Conservation (phyloP, 2,329 filamentous ascomycete species). For the Aspergillus fumigatus region DNA sequence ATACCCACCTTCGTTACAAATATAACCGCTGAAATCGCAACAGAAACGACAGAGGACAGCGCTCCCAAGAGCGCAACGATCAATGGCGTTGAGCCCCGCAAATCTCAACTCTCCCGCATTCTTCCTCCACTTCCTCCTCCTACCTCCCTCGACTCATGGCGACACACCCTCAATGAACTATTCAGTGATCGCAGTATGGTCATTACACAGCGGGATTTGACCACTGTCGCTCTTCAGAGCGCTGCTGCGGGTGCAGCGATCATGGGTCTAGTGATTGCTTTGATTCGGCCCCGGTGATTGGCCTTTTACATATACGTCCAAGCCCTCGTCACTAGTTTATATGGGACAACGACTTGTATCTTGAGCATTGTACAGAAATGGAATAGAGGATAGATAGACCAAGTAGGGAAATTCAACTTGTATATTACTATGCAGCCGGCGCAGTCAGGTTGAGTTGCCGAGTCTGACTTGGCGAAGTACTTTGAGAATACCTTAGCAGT, state of each 20-base stretch:
- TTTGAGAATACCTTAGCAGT: not conserved
- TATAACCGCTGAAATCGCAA: not conserved
- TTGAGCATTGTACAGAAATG: constrained; percentile 1
- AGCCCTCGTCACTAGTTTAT: not conserved
- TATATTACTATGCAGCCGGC: not conserved
- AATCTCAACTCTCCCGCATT: constrained; percentile 21
- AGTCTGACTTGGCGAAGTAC: not conserved
- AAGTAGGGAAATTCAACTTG: not conserved
- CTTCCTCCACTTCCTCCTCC: constrained; percentile 14
- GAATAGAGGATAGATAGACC: not conserved
- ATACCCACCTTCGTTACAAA: not conserved
- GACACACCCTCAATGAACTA: constrained; percentile 51
- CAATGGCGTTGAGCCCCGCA: constrained; percentile 14
- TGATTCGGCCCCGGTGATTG: constrained; percentile 44
- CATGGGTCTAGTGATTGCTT: constrained; percentile 49
- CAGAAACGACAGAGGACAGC: constrained; percentile 1
- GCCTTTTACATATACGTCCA: constrained; percentile 13
- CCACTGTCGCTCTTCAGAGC: constrained; percentile 64
- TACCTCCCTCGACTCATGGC: constrained; percentile 43
- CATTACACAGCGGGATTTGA: constrained; percentile 65
- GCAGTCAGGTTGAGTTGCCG: not conserved
- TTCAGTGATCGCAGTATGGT: constrained; percentile 62
- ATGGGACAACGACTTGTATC: constrained; percentile 1
- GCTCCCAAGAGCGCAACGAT: not conserved
- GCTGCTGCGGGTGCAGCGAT: constrained; percentile 62